These are phyloP conservation scores for Oryza glaberrima DNA, from an alignment of 176 grass and related monocot genomes.

Conservation along the genomic window DNA sequence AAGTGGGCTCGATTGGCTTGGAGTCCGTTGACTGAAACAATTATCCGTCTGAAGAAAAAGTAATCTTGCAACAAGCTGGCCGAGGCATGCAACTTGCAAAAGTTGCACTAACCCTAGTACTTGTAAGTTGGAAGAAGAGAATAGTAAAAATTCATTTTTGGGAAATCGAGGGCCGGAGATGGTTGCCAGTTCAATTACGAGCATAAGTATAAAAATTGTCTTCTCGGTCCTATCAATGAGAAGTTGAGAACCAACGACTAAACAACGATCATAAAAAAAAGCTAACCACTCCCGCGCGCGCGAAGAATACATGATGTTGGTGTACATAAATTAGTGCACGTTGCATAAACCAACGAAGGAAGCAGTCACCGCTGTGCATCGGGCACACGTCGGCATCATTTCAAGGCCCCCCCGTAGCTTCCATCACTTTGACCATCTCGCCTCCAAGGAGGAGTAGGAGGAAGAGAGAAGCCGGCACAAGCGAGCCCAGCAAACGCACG, in stretches of 20 bases:
- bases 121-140: background rate
- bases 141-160: too few relatives aligned
- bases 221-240: background rate
- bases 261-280: background rate
- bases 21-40: background rate
- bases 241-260: background rate
- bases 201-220: background rate
- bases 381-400: slow-evolving; percentile 43
- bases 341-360: background rate
- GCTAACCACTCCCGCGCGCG: slow-evolving; percentile 15
- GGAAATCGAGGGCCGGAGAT: background rate
- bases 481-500: slow-evolving; percentile 10
- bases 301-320: background rate
- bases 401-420: slow-evolving; percentile 31
- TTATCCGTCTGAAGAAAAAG: background rate
- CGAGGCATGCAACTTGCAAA: background rate
- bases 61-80: background rate
- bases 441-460: slow-evolving; percentile 19
- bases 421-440: slow-evolving; percentile 46
- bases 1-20: background rate
- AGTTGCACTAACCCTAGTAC: too few relatives aligned
- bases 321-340: background rate
- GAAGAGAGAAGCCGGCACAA: slow-evolving; percentile 38
- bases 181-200: too few relatives aligned
- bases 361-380: background rate